Evolutionary conservation across 352 stramenopile genomes (phyloP).

Genomic region (Pythium myriotylum): DNA sequence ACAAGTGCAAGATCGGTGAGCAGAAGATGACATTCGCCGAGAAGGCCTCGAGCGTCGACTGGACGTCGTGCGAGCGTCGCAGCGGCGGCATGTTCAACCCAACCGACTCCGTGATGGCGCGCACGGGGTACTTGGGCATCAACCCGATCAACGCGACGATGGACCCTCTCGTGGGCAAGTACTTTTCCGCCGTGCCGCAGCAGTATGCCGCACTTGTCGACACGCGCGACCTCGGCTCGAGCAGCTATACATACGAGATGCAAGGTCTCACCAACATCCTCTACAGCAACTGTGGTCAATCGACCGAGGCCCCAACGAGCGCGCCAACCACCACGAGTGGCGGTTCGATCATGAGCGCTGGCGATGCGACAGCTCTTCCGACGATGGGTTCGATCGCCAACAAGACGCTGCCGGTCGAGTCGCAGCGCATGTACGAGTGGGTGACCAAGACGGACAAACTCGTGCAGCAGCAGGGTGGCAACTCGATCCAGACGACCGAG

Average conservation of each 20-base stretch:
- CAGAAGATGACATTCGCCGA: constrained; percentile 45
- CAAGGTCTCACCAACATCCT: constrained; percentile 20
- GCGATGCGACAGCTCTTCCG: neutral
- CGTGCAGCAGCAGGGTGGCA: constrained; percentile 11
- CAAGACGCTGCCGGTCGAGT: neutral
- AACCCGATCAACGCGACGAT: constrained; percentile 27
- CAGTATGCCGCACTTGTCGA: constrained; percentile 27
- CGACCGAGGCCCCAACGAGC: too few species aligned
- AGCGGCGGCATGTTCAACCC: constrained; percentile 44
- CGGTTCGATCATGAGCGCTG: too few species aligned
- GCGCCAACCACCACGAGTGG: neutral
- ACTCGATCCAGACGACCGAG: constrained; percentile 21
- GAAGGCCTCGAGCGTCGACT: constrained; percentile 50
- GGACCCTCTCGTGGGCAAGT: constrained; percentile 13
- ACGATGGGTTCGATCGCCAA: constrained; percentile 15
- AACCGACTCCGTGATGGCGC: constrained; percentile 44
- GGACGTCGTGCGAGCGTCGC: constrained; percentile 46
- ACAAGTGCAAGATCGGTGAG: constrained; percentile 66
- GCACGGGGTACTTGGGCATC: constrained; percentile 37
- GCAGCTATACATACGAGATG: constrained; percentile 38
- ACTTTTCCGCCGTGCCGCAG: constrained; percentile 10
- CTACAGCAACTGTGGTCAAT: constrained; percentile 20
- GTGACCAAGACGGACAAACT: constrained; percentile 14
- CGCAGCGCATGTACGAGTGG: constrained; percentile 5
- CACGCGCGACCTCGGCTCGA: constrained; percentile 21